Base-by-base conservation (phyloP, 768 basidiomycete genomes). In the Podaxis mareebaensis region DNA sequence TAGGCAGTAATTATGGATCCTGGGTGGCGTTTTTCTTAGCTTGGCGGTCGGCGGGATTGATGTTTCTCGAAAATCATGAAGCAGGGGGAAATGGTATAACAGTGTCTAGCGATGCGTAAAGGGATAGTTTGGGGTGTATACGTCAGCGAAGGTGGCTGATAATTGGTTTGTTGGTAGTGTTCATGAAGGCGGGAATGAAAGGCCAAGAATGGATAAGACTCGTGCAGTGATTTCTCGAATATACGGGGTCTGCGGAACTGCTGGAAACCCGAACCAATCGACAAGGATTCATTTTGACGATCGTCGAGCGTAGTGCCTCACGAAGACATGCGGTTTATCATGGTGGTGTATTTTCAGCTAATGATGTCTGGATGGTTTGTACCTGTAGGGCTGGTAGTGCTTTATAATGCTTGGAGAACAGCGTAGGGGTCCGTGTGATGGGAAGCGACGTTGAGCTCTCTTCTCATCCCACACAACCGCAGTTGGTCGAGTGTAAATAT, bases 391-490 rank as follows among this genome's bases (percentile, higher is more conserved):
- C n/a, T 51, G 20, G 12, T 24, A 4, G 3, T 24, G 11, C 20
- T 10, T 51, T 51, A 24, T 22, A 13, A 24, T 22, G 10, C n/a
- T 22, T 28, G 22, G n/a, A 22, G 49, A 46, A 46, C 44, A 54
- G 4, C 33, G 53, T 22, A 54, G n/a, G 54, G 52, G 26, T 2
- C 13, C 26, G 38, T 39, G 54, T 7, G 54, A 56, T 26, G 39
- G 24, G 54, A 56, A 56, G 54, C 22, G 13, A 38, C 20, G 46
- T 51, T 30, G 33, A 36, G 46, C n/a, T n/a, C 28, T 49, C 28
- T 49, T 59, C 44, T 33, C 58, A 49, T 59, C 58, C 58, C 58
- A 59, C 58, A 59, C 46, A 8, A 36, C 44, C 46, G n/a, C 44
- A 49, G 46, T 46, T 46, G 12, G 22, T 24, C 2, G 30, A 49